Conservation (phyloP, 2,329 filamentous ascomycete species). For the Ustulina deusta region DNA sequence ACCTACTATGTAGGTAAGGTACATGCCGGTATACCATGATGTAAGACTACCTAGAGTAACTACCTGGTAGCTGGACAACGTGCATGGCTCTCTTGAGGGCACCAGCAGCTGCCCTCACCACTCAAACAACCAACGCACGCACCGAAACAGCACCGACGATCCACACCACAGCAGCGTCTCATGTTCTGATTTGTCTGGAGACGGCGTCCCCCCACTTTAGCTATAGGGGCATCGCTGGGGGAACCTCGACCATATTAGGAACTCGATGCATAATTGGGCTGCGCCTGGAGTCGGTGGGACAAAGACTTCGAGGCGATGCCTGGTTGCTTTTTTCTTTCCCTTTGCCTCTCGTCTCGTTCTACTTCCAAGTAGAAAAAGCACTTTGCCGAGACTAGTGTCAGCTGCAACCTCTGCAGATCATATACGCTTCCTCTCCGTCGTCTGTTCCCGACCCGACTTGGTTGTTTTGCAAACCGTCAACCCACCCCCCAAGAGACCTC, state of each 20-base stretch:
- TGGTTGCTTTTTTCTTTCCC: conserved; percentile 28
- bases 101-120: no score
- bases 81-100: conserved; percentile 18
- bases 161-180: conserved; percentile 31
- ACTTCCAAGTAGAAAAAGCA: conserved; percentile 1
- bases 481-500: conserved; percentile 10
- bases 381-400: neutral
- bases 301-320: conserved; percentile 23
- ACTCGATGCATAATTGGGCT: conserved; percentile 26
- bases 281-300: conserved; percentile 30
- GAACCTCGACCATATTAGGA: conserved; percentile 27
- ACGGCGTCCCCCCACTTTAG: conserved; percentile 31
- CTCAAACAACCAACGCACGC: conserved; percentile 12
- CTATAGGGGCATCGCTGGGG: conserved; percentile 9
- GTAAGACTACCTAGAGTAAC: no score
- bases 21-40: no score
- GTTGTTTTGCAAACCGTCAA: neutral
- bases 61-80: no score
- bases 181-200: conserved; percentile 35
- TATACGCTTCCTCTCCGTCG: conserved; percentile 1
- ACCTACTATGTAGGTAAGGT: no score
- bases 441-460: neutral
- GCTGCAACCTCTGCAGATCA: neutral
- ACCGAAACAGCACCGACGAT: conserved; percentile 29
- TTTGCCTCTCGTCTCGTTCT: conserved; percentile 22